These are phyloP conservation scores for Echinosophora koreensis DNA, from an alignment of 306 rosid species.

Conservation along the genomic window DNA sequence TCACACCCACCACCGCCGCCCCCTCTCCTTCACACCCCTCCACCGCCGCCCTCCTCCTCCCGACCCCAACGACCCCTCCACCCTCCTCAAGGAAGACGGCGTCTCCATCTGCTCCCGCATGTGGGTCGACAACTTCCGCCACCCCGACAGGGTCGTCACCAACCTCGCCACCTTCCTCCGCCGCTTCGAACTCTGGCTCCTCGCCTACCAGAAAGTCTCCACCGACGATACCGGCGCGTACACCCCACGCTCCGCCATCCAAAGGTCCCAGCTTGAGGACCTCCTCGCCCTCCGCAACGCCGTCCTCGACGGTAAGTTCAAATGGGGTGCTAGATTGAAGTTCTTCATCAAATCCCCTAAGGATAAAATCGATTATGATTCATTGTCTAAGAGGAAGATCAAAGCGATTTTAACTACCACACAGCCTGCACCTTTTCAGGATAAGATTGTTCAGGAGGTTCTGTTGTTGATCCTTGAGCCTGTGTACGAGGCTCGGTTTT, in stretches of 20 bases:
- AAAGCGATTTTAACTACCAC: slow-evolving; percentile 78
- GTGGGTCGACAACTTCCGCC: slow-evolving; percentile 89
- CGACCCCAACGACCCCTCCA: slow-evolving; percentile 74
- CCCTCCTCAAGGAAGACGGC: slow-evolving; percentile 75
- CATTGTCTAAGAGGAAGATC: slow-evolving; percentile 82
- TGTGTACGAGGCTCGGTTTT: slow-evolving; percentile 80
- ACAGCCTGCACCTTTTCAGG: slow-evolving; percentile 87
- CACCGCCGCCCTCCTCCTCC: slow-evolving; percentile 57
- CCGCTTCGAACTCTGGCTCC: slow-evolving; percentile 85
- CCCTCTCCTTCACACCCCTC: slow-evolving; percentile 51
- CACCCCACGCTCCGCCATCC: slow-evolving; percentile 67
- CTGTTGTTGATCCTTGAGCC: slow-evolving; percentile 85
- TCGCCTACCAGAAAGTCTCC: slow-evolving; percentile 87
- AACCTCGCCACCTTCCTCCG: slow-evolving; percentile 74
- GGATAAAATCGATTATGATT: slow-evolving; percentile 76
- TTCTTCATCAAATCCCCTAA: slow-evolving; percentile 72
- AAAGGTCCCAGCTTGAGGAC: slow-evolving; percentile 69
- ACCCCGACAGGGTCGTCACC: slow-evolving; percentile 66
- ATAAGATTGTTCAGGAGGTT: slow-evolving; percentile 86
- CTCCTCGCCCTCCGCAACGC: slow-evolving; percentile 86
- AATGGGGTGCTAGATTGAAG: slow-evolving; percentile 87
- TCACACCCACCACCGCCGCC: neutral
- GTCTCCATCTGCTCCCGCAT: slow-evolving; percentile 70
- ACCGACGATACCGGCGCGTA: slow-evolving; percentile 90
- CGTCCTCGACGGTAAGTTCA: slow-evolving; percentile 78